Evolutionary conservation across 352 stramenopile species (phyloP), one percentile per base, ranked within the genome.

Genomic region (Phytophthora megakarya): DNA sequence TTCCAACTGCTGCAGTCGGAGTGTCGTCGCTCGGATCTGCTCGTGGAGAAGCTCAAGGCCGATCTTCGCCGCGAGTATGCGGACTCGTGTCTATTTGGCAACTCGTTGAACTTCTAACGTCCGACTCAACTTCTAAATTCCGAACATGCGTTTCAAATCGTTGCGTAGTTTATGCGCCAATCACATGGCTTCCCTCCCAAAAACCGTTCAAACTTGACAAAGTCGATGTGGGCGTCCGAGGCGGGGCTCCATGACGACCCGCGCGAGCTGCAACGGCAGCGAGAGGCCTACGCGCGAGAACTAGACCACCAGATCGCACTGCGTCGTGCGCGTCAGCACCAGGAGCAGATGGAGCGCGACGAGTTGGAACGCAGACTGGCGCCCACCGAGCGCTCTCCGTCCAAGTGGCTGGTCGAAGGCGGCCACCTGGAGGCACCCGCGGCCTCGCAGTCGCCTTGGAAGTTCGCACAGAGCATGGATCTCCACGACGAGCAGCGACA

Each of bases 401-500:
- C 80, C 40, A 90, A 88, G 52, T 93, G 84, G 84, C 76, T 90
- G 49, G 75, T 82, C 23, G 78, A 93, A 44, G 80, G 80, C 51
- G 82, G 84, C 25, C 69, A 76, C 30, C 59, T 73, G 40, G 70
- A 81, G 22, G 9, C 32, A 5, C 56, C 62, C 0, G 16, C 39
- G 16, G 52, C 55, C 7, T 64, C 70, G 9, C 45, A 40, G 22
- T 64, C 60, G 13, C 52, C 62, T 3, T 74, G 54, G 67, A 71
- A 52, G 28, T 54, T 63, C 44, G 37, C 49, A 30, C 52, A 66
- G 30, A 64, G 61, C 6, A 18, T 65, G 19, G 40, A 64, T 7
- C 28, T 70, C 6, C 32, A 49, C 7, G 54, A 66, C 10, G 57
- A 79, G 32, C 64, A 74, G 46, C 62, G 46, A 32, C 69, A 75